phyloP scores from a whole-genome alignment of 2,329 filamentous ascomycete genomes.

The Xylariaceae sp. region DNA sequence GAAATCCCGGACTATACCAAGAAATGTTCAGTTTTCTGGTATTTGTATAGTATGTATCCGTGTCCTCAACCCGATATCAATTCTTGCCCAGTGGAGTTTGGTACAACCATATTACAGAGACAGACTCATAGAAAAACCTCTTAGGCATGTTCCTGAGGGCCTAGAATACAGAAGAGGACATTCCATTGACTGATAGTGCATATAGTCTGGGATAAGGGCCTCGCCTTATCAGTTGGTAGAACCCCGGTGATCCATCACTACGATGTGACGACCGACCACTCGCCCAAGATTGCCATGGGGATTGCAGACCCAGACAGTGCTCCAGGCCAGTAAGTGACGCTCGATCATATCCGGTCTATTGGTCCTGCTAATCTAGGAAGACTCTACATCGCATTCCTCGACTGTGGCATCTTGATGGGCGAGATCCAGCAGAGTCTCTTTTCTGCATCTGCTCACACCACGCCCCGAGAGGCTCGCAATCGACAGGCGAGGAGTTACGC shows the following conservation, averaged over 20 bases:
- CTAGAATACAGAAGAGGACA: too few relatives aligned
- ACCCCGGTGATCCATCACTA: slow-evolving; percentile 24
- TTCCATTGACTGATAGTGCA: too few relatives aligned
- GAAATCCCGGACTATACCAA: slow-evolving; percentile 1
- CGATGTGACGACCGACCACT: slow-evolving; percentile 18
- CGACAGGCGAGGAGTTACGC: slow-evolving; percentile 16
- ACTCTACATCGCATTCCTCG: slow-evolving; percentile 16
- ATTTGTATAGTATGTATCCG: slow-evolving; percentile 14
- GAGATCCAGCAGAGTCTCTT: slow-evolving; percentile 22
- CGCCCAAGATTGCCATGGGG: neutral
- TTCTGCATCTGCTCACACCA: slow-evolving; percentile 19
- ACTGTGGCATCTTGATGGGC: slow-evolving; percentile 18
- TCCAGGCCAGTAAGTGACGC: slow-evolving; percentile 4
- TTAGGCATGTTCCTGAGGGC: too few relatives aligned
- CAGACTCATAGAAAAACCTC: too few relatives aligned
- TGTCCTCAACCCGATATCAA: too few relatives aligned
- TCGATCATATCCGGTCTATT: neutral
- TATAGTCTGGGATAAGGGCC: slow-evolving; percentile 21
- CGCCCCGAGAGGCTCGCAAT: slow-evolving; percentile 14
- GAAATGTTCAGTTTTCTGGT: slow-evolving; percentile 22
- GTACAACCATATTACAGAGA: too few relatives aligned
- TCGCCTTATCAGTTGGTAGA: slow-evolving; percentile 24
- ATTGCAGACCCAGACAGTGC: neutral
- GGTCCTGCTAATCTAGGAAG: slow-evolving; percentile 3
- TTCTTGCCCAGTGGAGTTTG: too few relatives aligned